phyloP scores from a whole-genome alignment of 345 rosid species.

The Chamaenerion angustifolium region DNA sequence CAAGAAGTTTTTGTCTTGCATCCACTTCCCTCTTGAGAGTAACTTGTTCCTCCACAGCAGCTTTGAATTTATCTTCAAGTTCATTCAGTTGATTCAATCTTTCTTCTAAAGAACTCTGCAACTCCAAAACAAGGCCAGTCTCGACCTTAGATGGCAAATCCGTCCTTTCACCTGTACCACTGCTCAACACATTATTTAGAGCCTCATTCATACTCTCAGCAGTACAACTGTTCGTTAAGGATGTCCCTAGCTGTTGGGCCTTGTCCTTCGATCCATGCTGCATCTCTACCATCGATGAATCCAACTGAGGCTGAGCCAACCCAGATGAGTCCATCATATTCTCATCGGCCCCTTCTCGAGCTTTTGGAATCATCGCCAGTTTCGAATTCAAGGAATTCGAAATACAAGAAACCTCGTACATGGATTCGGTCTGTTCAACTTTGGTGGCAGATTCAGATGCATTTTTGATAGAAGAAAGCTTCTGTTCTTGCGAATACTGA shows the following conservation, averaged over 20 bases:
- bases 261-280: slow-evolving; percentile 33
- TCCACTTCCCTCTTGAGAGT: slow-evolving; percentile 62
- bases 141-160: slow-evolving; percentile 22
- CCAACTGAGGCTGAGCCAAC: slow-evolving; percentile 51
- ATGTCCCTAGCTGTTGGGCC: slow-evolving; percentile 36
- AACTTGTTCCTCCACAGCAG: slow-evolving; percentile 62
- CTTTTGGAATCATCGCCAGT: slow-evolving; percentile 34
- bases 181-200: slow-evolving; percentile 19
- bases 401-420: slow-evolving; percentile 93
- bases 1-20: slow-evolving; percentile 59
- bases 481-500: slow-evolving; percentile 51
- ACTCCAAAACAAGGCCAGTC: slow-evolving; percentile 32
- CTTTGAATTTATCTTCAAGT: slow-evolving; percentile 47
- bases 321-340: slow-evolving; percentile 90
- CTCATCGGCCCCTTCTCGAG: slow-evolving; percentile 85
- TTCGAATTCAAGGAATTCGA: slow-evolving; percentile 46
- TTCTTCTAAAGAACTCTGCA: slow-evolving; percentile 45
- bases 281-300: slow-evolving; percentile 77
- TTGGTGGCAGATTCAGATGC: slow-evolving; percentile 23
- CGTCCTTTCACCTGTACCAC: slow-evolving; percentile 29
- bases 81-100: slow-evolving; percentile 49
- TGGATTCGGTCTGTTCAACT: slow-evolving; percentile 49
- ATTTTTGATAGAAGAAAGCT: slow-evolving; percentile 33
- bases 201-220: slow-evolving; percentile 69
- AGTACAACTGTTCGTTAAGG: slow-evolving; percentile 68